Conservation (phyloP, 176 grass and related monocot species). For the Dendrocalamus sinicus region DNA sequence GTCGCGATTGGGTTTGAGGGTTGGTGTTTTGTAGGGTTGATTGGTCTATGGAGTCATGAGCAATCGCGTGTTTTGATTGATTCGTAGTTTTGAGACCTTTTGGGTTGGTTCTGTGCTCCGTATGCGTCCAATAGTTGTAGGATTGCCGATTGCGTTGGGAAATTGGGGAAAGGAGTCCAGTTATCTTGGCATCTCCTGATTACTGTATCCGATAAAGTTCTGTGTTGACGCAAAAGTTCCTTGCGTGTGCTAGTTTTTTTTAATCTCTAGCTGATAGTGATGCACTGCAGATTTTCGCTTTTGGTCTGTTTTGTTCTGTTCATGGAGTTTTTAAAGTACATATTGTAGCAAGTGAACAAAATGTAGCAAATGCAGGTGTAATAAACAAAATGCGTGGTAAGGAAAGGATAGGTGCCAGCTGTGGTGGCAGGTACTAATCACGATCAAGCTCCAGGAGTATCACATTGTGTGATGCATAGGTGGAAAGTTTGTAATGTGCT, state of each 20-base stretch:
- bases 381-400: slow-evolving; percentile 40
- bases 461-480: slow-evolving; percentile 43
- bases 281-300: slow-evolving; percentile 36
- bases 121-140: neutral
- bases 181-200: neutral
- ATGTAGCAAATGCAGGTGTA: slow-evolving; percentile 40
- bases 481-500: neutral
- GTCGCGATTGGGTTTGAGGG: neutral
- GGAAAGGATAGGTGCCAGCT: slow-evolving; percentile 45
- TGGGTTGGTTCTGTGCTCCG: neutral
- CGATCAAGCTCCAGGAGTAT: slow-evolving; percentile 31
- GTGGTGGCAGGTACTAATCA: slow-evolving; percentile 49
- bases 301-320: slow-evolving; percentile 40
- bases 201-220: slow-evolving; percentile 4
- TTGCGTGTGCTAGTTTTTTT: slow-evolving; percentile 25
- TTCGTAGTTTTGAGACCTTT: neutral
- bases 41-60: slow-evolving; percentile 13
- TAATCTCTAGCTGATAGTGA: slow-evolving; percentile 24
- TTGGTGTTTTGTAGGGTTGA: slow-evolving; percentile 30
- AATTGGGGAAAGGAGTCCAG: slow-evolving; percentile 16
- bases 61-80: neutral
- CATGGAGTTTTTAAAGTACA: slow-evolving; percentile 29
- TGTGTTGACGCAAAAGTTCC: neutral
- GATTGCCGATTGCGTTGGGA: neutral
- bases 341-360: slow-evolving; percentile 28